These are phyloP conservation scores for Blepharisma japonicum DNA, from an alignment of 73 alveolate genomes.

Conservation along the genomic window DNA sequence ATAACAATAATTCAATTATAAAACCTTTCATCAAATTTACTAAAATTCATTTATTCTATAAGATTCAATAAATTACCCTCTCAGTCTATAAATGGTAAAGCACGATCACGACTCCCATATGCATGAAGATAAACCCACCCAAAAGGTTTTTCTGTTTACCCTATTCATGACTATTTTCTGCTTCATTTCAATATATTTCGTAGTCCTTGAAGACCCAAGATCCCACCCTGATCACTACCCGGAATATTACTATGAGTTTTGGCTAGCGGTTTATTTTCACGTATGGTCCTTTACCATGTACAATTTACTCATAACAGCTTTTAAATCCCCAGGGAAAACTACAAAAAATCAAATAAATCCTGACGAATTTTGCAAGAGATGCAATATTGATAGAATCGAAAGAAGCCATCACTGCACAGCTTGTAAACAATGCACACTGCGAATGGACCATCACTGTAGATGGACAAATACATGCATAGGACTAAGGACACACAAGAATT, in stretches of 20 bases:
- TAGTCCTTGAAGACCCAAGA: too few species aligned
- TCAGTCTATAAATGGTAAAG: too few species aligned
- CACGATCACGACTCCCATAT: too few species aligned
- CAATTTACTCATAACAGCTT: background rate
- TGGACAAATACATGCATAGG: conserved; percentile 33
- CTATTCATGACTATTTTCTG: too few species aligned
- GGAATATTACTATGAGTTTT: conserved; percentile 11
- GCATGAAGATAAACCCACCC: too few species aligned
- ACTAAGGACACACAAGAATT: conserved; percentile 11
- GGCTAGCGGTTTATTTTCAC: background rate
- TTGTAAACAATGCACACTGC: conserved; percentile 10
- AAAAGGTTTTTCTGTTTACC: too few species aligned
- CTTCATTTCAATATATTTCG: too few species aligned
- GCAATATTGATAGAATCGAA: conserved; percentile 14
- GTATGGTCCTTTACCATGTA: background rate
- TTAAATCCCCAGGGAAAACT: conserved; percentile 8
- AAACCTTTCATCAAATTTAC: too few species aligned
- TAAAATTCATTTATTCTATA: too few species aligned
- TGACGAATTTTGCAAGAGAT: conserved; percentile 2
- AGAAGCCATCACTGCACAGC: conserved; percentile 34
- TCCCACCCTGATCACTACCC: conserved; percentile 2
- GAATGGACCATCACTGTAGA: conserved; percentile 38
- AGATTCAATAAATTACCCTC: too few species aligned
- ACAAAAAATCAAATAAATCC: background rate
- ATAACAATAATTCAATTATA: too few species aligned